phyloP scores from a whole-genome alignment of 2,329 filamentous ascomycete genomes.

The Chalaropsis ovoidea region DNA sequence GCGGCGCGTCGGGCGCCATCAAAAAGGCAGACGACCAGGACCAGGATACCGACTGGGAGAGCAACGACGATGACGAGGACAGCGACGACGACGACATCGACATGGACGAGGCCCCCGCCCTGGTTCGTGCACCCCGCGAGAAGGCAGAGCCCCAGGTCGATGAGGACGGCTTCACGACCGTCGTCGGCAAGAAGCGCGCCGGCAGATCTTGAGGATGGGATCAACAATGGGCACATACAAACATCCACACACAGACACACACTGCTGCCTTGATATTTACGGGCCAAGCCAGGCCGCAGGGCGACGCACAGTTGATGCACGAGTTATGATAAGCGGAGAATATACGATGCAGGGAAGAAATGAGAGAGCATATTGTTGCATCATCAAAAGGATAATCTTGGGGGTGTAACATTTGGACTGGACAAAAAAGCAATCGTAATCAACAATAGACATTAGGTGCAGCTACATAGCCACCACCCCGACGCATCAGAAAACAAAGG shows the following conservation, averaged over 20 bases:
- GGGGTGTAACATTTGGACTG: neutral
- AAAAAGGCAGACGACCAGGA: conserved; percentile 46
- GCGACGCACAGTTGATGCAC: neutral
- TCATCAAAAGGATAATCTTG: neutral
- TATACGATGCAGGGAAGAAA: neutral
- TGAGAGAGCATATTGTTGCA: neutral
- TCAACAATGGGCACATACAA: neutral
- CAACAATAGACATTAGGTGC: neutral
- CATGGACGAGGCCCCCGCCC: conserved; percentile 58
- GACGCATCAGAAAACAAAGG: neutral
- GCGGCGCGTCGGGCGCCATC: conserved; percentile 37
- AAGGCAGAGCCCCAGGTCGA: conserved; percentile 62
- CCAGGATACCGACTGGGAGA: conserved; percentile 49
- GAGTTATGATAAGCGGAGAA: neutral
- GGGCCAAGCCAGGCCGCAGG: neutral
- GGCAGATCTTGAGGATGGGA: conserved; percentile 3
- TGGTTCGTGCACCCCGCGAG: conserved; percentile 49
- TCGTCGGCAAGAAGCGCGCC: conserved; percentile 52
- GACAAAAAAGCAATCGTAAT: conserved; percentile 20
- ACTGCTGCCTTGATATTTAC: neutral
- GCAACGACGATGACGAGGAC: conserved; percentile 49
- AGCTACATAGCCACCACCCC: neutral
- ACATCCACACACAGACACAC: neutral
- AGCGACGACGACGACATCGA: conserved; percentile 46
- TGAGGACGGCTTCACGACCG: conserved; percentile 71